Base-by-base conservation (phyloP, 2,329 filamentous ascomycete species). In the Apiospora phragmitis region DNA sequence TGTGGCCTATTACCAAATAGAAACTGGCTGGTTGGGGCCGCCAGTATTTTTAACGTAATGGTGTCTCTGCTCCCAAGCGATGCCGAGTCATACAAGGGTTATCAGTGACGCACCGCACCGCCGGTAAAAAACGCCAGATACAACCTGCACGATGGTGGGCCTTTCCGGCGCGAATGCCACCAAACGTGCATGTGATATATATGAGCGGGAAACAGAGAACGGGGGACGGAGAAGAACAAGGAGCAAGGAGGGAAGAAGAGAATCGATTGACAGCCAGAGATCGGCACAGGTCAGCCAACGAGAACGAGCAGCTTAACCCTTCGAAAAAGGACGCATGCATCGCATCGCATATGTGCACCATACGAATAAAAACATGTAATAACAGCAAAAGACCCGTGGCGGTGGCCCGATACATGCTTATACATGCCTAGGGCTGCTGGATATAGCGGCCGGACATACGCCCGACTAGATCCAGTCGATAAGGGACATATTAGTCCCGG, bases 1-100 rank as follows among this genome's bases (percentile, higher is more conserved):
- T 68, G 67, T 68, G 67, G 66, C 66, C 41, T 45, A 68, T 68
- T 68, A 68, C 67, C 18, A n/a, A n/a, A 47, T 11, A 68, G 55
- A 68, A 35, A 68, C 43, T 47, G 43, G 43, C 43, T n/a, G n/a
- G n/a, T n/a, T n/a, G n/a, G n/a, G 38, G 38, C 38, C 38, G 9
- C 38, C 38, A 41, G 14, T 21, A 47, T n/a, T 51, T 29, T 68
- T 18, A 55, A 68, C 42, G 67, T 68, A 68, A 68, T 68, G 41
- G 67, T 41, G 29, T 35, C 29, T 35, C 45, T 55, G 43, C 16
- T 49, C 47, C 67, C 47, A 24, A 26, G 67, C 45, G 18, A 68
- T 35, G 67, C 67, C 67, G 67, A 51, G 67, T 51, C 45, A 55
- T 49, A 47, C 55, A 35, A 32, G 65, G 42, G 43, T 51, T 49